phyloP scores from a whole-genome alignment of 2,329 filamentous ascomycete genomes.

The Annulohypoxylon truncatum region DNA sequence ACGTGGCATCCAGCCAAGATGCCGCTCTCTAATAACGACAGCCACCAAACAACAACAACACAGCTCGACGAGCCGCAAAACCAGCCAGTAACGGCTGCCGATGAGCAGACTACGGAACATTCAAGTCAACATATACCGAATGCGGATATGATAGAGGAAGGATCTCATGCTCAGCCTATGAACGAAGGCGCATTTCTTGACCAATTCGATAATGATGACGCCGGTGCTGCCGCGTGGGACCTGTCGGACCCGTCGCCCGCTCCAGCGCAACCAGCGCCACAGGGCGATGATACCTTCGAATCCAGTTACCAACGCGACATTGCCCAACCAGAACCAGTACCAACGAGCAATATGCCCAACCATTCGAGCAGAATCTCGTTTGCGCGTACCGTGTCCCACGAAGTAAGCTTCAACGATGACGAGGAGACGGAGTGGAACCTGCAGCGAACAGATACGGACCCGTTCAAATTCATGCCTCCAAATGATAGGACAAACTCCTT shows the following conservation, averaged over 20 bases:
- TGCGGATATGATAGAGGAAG: constrained; percentile 33
- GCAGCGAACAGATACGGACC: constrained; percentile 64
- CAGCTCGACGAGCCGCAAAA: constrained; percentile 24
- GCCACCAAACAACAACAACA: constrained; percentile 33
- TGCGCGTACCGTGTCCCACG: constrained; percentile 71
- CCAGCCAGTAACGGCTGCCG: constrained; percentile 17
- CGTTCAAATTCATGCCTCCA: constrained; percentile 69
- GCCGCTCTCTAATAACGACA: constrained; percentile 55
- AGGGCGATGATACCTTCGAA: constrained; percentile 30
- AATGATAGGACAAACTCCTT: constrained; percentile 73
- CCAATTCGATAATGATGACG: constrained; percentile 45
- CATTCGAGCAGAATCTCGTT: constrained; percentile 73
- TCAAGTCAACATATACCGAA: constrained; percentile 27
- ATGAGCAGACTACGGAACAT: constrained; percentile 22
- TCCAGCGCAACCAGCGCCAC: constrained; percentile 18
- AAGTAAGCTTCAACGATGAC: constrained; percentile 68
- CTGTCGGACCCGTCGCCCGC: constrained; percentile 32
- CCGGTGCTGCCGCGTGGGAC: constrained; percentile 46
- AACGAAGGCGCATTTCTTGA: constrained; percentile 40
- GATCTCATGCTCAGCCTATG: constrained; percentile 25
- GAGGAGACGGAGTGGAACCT: constrained; percentile 69
- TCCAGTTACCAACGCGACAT: constrained; percentile 29
- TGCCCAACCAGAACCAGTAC: constrained; percentile 28
- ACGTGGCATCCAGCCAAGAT: constrained; percentile 65
- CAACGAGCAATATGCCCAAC: constrained; percentile 56